phyloP scores from a whole-genome alignment of 306 rosid genomes.

The Malus asiatica region DNA sequence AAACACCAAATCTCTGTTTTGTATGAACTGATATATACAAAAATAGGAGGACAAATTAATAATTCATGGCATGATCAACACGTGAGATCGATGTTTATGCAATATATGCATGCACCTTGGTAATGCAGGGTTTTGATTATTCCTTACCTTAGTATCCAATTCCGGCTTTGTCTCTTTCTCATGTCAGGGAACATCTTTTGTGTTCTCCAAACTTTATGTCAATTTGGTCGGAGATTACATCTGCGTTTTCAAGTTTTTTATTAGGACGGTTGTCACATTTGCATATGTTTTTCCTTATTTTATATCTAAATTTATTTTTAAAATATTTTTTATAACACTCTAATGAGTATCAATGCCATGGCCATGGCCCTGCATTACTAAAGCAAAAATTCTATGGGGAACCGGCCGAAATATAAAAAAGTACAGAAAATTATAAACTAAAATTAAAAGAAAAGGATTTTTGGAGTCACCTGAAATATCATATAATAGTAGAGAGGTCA shows the following conservation, averaged over 20 bases:
- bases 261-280: not conserved
- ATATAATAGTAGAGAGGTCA: not conserved
- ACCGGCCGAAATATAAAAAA: not conserved
- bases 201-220: constrained; percentile 1
- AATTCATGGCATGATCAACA: not conserved
- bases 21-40: not conserved
- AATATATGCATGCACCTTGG: constrained; percentile 3
- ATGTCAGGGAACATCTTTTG: not conserved
- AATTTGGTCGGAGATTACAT: not conserved
- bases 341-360: constrained; percentile 6
- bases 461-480: constrained; percentile 12
- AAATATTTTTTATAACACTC: not conserved
- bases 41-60: not conserved
- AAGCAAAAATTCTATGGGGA: not conserved
- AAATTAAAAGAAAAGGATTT: not conserved
- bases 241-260: not conserved
- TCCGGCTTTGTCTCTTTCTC: not conserved
- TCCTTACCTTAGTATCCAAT: not conserved
- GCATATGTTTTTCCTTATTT: not conserved
- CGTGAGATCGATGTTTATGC: not conserved
- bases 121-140: not conserved
- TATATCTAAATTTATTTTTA: not conserved
- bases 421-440: not conserved
- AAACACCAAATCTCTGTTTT: not conserved
- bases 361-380: constrained; percentile 7